Percentiles rank a stretch among this genome's conserved stretches.
Conservation (phyloP, 345 rosid genomes). For the Triadica sebifera region DNA sequence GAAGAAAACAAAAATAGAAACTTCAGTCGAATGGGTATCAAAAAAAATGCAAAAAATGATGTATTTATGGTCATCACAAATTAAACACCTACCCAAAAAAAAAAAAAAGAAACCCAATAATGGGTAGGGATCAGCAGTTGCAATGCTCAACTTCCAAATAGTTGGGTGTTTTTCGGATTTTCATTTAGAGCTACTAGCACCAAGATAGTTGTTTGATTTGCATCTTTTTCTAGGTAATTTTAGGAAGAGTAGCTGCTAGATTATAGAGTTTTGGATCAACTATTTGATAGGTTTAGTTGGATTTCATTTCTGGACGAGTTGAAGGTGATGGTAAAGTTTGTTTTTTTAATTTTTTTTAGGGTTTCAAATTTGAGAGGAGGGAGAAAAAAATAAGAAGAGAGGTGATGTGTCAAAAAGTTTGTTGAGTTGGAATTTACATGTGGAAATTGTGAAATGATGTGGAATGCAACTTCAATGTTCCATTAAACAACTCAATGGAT, state of each 20-base stretch:
- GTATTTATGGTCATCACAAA: constrained; percentile 4
- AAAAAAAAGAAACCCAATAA: constrained; percentile 8
- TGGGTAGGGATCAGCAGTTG: constrained; percentile 49
- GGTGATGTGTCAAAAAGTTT: too few relatives aligned
- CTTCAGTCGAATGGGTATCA: constrained; percentile 29
- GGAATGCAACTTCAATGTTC: too few relatives aligned
- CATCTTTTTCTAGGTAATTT: constrained; percentile 3
- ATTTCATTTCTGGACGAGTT: constrained; percentile 5
- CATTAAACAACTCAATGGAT: too few relatives aligned
- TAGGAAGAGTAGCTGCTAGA: constrained; percentile 18
- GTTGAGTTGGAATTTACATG: too few relatives aligned
- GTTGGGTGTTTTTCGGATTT: constrained; percentile 26
- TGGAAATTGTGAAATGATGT: too few relatives aligned
- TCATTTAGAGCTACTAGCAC: constrained; percentile 20
- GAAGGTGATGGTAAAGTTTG: too few relatives aligned
- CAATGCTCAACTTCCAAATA: constrained; percentile 36
- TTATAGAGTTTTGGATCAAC: constrained; percentile 15
- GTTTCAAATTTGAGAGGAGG: too few relatives aligned
- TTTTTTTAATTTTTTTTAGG: too few relatives aligned
- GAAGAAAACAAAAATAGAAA: constrained; percentile 12
- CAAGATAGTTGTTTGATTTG: constrained; percentile 17
- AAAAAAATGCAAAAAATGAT: constrained; percentile 19
- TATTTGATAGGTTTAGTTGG: constrained; percentile 8
- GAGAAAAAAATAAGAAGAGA: too few relatives aligned
- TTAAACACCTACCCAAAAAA: constrained; percentile 34